phyloP scores from a whole-genome alignment of 441 rosid genomes.

The Erodium texanum region DNA sequence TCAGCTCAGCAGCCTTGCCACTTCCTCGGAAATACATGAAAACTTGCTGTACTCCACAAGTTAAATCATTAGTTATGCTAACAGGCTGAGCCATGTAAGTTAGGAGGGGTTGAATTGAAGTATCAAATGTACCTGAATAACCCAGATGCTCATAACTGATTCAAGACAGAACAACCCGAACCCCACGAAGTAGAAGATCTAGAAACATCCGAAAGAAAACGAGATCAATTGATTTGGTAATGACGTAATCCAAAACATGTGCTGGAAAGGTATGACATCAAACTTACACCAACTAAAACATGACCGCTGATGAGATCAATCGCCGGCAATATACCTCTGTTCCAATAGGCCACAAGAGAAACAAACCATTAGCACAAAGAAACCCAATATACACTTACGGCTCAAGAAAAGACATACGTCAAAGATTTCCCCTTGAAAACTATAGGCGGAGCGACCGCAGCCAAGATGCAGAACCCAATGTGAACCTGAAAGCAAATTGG shows the following conservation, averaged over 20 bases:
- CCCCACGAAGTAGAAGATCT: constrained; percentile 85
- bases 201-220: constrained; percentile 14
- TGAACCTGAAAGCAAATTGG: constrained; percentile 53
- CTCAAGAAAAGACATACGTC: constrained; percentile 48
- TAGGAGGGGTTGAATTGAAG: too few relatives aligned
- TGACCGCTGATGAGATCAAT: constrained; percentile 2
- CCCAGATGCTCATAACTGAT: constrained; percentile 88
- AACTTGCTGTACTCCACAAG: constrained; percentile 49
- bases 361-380: neutral
- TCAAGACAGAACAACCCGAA: constrained; percentile 70
- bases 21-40: constrained; percentile 90
- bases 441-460: constrained; percentile 89
- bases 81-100: neutral
- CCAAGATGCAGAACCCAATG: constrained; percentile 74
- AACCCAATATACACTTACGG: too few relatives aligned
- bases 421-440: constrained; percentile 94
- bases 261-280: neutral
- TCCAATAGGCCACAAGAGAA: neutral
- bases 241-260: neutral
- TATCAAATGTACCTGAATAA: constrained; percentile 57
- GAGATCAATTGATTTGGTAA: constrained; percentile 9
- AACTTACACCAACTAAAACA: neutral
- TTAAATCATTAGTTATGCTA: neutral
- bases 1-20: constrained; percentile 70
- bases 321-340: constrained; percentile 5